These are phyloP conservation scores for Daldinia bambusicola DNA, from an alignment of 495 filamentous ascomycete genomes.

Conservation along the genomic window DNA sequence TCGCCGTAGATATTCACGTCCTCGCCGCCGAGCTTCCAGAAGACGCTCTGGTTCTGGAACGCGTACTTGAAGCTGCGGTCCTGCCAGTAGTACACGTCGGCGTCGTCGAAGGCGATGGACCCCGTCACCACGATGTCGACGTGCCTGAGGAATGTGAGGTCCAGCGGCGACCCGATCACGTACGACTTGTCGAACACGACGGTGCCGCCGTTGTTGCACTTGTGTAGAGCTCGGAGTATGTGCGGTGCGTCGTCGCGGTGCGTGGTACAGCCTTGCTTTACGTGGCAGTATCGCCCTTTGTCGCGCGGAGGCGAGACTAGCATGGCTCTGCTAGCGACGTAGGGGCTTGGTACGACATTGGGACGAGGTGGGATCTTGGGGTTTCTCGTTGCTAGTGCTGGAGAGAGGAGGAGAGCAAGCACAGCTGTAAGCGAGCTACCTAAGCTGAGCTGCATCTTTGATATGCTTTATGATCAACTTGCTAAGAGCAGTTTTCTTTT, in stretches of 20 bases:
- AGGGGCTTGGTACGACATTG: slow-evolving; percentile 28
- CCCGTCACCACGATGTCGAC: slow-evolving; percentile 63
- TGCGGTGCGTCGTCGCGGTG: slow-evolving; percentile 65
- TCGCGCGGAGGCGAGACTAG: slow-evolving; percentile 30
- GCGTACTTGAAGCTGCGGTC: slow-evolving; percentile 46
- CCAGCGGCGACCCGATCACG: slow-evolving; percentile 70
- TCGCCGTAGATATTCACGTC: slow-evolving; percentile 49
- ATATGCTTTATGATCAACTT: neutral
- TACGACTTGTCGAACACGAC: slow-evolving; percentile 69
- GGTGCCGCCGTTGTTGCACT: slow-evolving; percentile 74
- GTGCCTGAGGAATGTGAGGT: slow-evolving; percentile 70
- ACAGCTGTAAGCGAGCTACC: slow-evolving; percentile 12
- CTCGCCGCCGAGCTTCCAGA: slow-evolving; percentile 49
- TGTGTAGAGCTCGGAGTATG: slow-evolving; percentile 66
- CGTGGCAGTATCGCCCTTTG: slow-evolving; percentile 29
- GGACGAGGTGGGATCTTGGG: slow-evolving; percentile 33
- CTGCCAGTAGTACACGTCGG: slow-evolving; percentile 47
- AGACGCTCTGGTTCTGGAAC: slow-evolving; percentile 46
- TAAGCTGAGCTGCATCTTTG: slow-evolving; percentile 19
- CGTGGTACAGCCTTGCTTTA: slow-evolving; percentile 17
- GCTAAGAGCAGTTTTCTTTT: neutral
- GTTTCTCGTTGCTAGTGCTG: slow-evolving; percentile 7
- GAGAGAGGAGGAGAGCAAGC: slow-evolving; percentile 17
- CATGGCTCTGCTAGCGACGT: slow-evolving; percentile 23
- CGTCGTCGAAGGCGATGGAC: slow-evolving; percentile 36